Base-by-base conservation (phyloP, 2,329 filamentous ascomycete genomes). In the Stemphylium lycopersici region DNA sequence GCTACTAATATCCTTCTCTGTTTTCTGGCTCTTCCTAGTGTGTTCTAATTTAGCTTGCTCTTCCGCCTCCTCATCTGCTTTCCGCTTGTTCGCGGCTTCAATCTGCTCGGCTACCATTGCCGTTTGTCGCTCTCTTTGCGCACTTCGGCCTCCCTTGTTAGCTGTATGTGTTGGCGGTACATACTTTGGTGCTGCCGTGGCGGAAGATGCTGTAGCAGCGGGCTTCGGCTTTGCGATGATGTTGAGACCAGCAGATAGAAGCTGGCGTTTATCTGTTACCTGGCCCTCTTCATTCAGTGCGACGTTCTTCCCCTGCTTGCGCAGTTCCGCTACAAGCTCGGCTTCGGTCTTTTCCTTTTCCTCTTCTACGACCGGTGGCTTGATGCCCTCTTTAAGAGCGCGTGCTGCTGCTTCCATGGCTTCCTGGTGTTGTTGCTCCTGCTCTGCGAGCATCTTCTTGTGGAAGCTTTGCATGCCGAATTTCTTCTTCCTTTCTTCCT, bases 381-480 rank as follows among this genome's bases (percentile, higher is more conserved):
- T 51, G 6, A 69, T 51, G 11, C 69, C 73, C 15, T 68, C 68
- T 60, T 72, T 70, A 44, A 73, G 72, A 24, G 76, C 71, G 51
- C 75, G 71, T 6, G 75, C 84, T 0, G 85, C 87, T 3, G 89
- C 89, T 65, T 87, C 87, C 52, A 91, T 79, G 18, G 87, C 82
- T 66, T 90, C 87, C 2, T 85, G 83, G 71, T 93, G 89, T 58
- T 85, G 81, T 74, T 84, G 79, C 66, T 93, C 90, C 54, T 85
- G 86, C 63, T 85, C 84, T 44, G 90, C 84, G 62, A 95, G 80
- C 73, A 93, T 80, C 54, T 87, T 85, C 70, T 87, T 87, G 74
- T 93, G 92, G 69, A 95, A 93, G 2, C 85, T 87, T 48, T 86
- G 85, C 88, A 95, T 90, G 36, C 89, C 89, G n/a, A 83, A 81